Conservation (phyloP, 768 basidiomycete species). For the Suillus hirtellus region DNA sequence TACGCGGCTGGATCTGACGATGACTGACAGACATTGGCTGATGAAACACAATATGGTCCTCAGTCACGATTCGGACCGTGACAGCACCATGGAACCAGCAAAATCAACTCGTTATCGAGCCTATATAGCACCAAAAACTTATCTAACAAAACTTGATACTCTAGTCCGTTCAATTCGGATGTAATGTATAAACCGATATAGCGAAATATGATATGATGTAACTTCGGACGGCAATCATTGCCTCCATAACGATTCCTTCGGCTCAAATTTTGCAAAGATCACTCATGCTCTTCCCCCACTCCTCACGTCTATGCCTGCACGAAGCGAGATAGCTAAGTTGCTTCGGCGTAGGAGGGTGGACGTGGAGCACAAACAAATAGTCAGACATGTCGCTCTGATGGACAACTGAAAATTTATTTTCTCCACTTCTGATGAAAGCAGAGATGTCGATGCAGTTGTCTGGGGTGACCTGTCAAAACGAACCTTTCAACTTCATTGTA, state of each 20-base stretch:
- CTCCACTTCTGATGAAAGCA: conserved; percentile 40
- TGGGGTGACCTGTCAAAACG: conserved; percentile 40
- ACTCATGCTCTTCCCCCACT: conserved; percentile 25
- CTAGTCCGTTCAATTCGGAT: not conserved
- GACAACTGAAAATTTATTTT: conserved; percentile 43
- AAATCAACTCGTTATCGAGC: no score
- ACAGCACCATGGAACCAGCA: not conserved
- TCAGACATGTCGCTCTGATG: conserved; percentile 45
- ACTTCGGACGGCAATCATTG: not conserved
- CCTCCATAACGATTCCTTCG: not conserved
- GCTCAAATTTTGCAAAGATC: conserved; percentile 16
- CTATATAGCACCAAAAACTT: no score
- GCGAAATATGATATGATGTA: not conserved
- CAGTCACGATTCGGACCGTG: not conserved
- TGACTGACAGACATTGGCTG: no score
- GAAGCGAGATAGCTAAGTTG: conserved; percentile 38
- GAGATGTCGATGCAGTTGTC: conserved; percentile 57
- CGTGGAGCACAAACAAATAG: conserved; percentile 47
- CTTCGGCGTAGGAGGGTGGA: conserved; percentile 46
- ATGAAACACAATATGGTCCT: not conserved
- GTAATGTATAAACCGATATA: not conserved
- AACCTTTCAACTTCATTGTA: not conserved
- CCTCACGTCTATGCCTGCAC: conserved; percentile 18
- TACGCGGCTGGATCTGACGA: not conserved
- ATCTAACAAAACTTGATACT: no score